Evolutionary conservation across 2,329 filamentous ascomycete species (phyloP).

Genomic region (Colletotrichum sp.): DNA sequence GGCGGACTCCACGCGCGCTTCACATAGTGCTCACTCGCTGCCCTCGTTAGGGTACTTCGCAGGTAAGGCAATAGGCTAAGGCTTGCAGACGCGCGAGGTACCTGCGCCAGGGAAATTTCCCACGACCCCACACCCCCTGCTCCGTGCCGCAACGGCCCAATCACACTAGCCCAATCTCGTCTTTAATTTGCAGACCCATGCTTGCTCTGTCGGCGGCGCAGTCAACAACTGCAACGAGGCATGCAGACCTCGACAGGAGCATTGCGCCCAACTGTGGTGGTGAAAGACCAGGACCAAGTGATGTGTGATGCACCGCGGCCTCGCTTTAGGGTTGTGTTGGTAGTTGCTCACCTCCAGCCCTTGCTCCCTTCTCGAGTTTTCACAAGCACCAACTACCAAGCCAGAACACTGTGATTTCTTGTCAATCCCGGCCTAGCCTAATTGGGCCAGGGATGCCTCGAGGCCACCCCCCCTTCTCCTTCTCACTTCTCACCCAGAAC

Average conservation of each 20-base stretch:
- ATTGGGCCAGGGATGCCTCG: not conserved
- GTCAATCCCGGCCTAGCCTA: not conserved
- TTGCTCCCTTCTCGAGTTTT: not conserved
- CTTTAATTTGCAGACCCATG: slow-evolving; percentile 14
- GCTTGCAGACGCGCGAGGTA: not conserved
- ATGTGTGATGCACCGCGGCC: not conserved
- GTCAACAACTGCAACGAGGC: slow-evolving; percentile 17
- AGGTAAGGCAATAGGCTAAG: not conserved
- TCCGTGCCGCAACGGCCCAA: not conserved
- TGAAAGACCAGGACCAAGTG: not conserved
- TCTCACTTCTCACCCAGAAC: not conserved
- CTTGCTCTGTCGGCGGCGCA: slow-evolving; percentile 12
- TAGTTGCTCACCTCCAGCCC: not conserved
- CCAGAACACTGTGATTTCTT: not conserved
- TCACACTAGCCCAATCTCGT: slow-evolving; percentile 3
- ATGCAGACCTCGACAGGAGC: slow-evolving; percentile 2
- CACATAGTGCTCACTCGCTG: not conserved
- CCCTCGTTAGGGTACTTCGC: too few relatives aligned
- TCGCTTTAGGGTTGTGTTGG: not conserved
- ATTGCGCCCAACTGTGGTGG: slow-evolving; percentile 13
- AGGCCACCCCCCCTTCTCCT: not conserved
- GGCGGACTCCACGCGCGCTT: not conserved
- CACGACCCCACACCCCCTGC: not conserved
- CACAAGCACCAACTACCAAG: not conserved
- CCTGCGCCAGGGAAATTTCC: slow-evolving; percentile 13